Evolutionary conservation across 305 asterid species (phyloP).

Genomic region (Solanum hybrid): DNA sequence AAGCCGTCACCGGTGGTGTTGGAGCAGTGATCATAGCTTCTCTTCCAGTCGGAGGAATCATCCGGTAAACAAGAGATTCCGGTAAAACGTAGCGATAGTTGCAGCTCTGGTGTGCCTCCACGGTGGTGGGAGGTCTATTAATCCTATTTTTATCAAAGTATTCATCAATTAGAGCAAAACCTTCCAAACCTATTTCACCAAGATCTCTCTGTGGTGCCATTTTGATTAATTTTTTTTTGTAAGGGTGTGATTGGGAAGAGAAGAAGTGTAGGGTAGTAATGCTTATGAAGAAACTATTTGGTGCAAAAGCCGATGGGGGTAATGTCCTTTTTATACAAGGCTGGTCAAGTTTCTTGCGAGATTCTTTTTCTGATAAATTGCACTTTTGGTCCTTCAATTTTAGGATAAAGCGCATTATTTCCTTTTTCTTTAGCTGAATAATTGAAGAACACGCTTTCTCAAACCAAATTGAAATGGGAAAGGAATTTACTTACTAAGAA

Average conservation of each 20-base stretch:
- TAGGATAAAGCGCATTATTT: neutral
- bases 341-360: neutral
- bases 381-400: neutral
- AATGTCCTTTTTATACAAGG: neutral
- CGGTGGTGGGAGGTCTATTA: neutral
- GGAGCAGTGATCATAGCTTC: too few relatives aligned
- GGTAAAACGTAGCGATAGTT: neutral
- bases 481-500: too few relatives aligned
- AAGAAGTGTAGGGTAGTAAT: neutral
- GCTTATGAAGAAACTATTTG: neutral
- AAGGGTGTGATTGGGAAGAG: too few relatives aligned
- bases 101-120: neutral
- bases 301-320: neutral
- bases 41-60: neutral
- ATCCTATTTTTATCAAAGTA: neutral
- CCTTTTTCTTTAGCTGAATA: too few relatives aligned
- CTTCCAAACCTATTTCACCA: constrained; percentile 4
- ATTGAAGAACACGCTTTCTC: too few relatives aligned
- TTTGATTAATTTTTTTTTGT: neutral
- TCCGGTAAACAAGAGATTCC: neutral
- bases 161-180: constrained; percentile 4
- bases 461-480: too few relatives aligned
- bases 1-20: neutral
- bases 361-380: too few relatives aligned
- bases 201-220: neutral